Base-by-base conservation (phyloP, 352 stramenopile species). In the Globisporangium paroecandrum region DNA sequence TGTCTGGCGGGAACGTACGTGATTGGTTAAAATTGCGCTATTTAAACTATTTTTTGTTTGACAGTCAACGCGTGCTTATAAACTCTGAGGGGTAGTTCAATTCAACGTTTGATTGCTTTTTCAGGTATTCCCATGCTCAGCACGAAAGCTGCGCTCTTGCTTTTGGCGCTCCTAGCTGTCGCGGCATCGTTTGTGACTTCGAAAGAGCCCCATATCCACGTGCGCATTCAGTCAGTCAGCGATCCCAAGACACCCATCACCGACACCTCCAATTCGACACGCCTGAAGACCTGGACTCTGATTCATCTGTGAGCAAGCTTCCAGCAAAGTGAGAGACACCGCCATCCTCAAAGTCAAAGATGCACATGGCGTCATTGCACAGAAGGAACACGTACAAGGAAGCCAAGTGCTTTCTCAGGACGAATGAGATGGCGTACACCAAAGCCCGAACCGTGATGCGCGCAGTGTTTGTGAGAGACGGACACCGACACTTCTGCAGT, bases 401-500 rank as follows among this genome's bases (percentile, higher is more conserved):
- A 36, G 72, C 63, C 51, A 69, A 71, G 65, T 73, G 69, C 58
- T 73, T 75, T 15, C 38, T 47, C 58, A 56, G 55, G 32, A 68
- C 64, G 32, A 27, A 18, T 0, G n/a, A 29, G 20, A 15, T 29
- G 47, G 70, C 64, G 68, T 77, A 77, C 68, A 9, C 59, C 9
- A 34, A 59, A 4, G 71, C 71, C 29, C 69, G 68, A 38, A 64
- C 68, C 12, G 71, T 74, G 51, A 13, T 70, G 55, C 71, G 71
- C 53, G 68, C 71, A 5, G 64, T 72, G 58, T 70, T 64, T 47
- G 22, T 66, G 10, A 64, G 61, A 13, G 57, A 66, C 6, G 15
- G 57, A 66, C 6, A 59, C 32, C 22, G 20, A 51, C 36, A 71
- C 47, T 54, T 62, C 63, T 78, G 62, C 62, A 67, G 49, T 1